Evolutionary conservation across 2,329 filamentous ascomycete species (phyloP), one percentile per base, ranked within the genome.

Genomic region (Tolypocladium sp.): DNA sequence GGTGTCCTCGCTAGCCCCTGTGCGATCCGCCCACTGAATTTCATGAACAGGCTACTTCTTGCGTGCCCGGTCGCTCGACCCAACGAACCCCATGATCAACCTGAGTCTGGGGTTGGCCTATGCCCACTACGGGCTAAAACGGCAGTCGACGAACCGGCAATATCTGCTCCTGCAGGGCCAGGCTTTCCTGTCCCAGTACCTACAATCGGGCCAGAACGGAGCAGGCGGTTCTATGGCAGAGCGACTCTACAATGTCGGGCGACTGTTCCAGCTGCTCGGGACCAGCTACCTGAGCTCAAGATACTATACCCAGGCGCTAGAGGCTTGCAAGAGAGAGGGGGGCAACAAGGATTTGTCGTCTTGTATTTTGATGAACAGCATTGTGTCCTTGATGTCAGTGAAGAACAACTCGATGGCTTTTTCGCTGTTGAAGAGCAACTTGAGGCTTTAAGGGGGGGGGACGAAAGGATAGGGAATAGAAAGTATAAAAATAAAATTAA

Each of bases 121-220:
- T 71, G 83, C 97, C 44, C 91, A 97, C 71, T 89, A 94, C 70
- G 88, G 89, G 0, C 82, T 97, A 68, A 97, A 97, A 72, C 84
- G 93, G 2, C 91, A 96, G 71, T 87, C 89, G 0, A 91, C 93
- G 55, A 97, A 97, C 70, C 81, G 94, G 2, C 93, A 97, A 69
- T 93, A 90, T 68, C 84, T 92, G 46, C 85, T 97, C 49, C 80
- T 91, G 63, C 92, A 97, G 71, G 94, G 92, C 0, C 81, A 97
- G 56, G 79, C 87, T 0, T 97, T 96, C 67, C 74, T 97, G 59
- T 84, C 67, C 5, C 65, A 68, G n/a, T 76, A 76, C 42, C 64
- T 70, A 9, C 60, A 59, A 25, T 30, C 62, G 7, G 60, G 61
- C 1, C 41, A 59, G 22, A 56, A 49, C 4, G 35, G 58, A n/a